Percentiles rank a stretch among this genome's conserved stretches.
Conservation (phyloP, 2,329 filamentous ascomycete genomes). For the Ustilaginoidea virens region DNA sequence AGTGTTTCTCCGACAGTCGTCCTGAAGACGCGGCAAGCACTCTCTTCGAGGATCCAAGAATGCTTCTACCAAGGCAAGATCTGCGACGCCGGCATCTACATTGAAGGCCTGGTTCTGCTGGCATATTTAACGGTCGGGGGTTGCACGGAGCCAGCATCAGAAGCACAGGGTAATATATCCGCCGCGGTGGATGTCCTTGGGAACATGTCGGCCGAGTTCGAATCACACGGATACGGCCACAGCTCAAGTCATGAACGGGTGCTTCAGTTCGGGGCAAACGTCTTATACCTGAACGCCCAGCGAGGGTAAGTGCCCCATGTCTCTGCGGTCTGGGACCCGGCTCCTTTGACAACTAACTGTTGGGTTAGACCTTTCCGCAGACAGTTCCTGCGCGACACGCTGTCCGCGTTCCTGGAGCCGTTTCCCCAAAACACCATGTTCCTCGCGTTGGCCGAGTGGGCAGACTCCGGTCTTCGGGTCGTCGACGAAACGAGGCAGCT, state of each 20-base stretch:
- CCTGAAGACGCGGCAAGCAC: slow-evolving; percentile 36
- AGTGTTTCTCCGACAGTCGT: slow-evolving; percentile 21
- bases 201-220: slow-evolving; percentile 26
- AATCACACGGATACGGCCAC: slow-evolving; percentile 16
- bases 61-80: slow-evolving; percentile 34
- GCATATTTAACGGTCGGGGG: slow-evolving; percentile 42
- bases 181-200: slow-evolving; percentile 28
- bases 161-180: slow-evolving; percentile 38
- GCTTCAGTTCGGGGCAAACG: slow-evolving; percentile 49
- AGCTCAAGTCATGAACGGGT: slow-evolving; percentile 41
- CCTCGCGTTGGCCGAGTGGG: slow-evolving; percentile 55
- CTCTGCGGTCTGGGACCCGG: too few species aligned
- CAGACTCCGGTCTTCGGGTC: slow-evolving; percentile 55
- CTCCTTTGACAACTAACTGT: too few species aligned
- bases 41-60: slow-evolving; percentile 39
- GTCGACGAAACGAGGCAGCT: slow-evolving; percentile 62
- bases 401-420: slow-evolving; percentile 41
- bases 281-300: slow-evolving; percentile 52
- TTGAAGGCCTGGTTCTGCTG: slow-evolving; percentile 49
- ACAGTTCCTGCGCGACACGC: slow-evolving; percentile 42
- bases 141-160: slow-evolving; percentile 26
- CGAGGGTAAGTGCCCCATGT: slow-evolving; percentile 39
- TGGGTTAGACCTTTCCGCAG: slow-evolving; percentile 54
- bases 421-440: slow-evolving; percentile 71
- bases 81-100: slow-evolving; percentile 35